Evolutionary conservation across 2,329 filamentous ascomycete genomes (phyloP).

Genomic region (Phyllosticta ampelicida): DNA sequence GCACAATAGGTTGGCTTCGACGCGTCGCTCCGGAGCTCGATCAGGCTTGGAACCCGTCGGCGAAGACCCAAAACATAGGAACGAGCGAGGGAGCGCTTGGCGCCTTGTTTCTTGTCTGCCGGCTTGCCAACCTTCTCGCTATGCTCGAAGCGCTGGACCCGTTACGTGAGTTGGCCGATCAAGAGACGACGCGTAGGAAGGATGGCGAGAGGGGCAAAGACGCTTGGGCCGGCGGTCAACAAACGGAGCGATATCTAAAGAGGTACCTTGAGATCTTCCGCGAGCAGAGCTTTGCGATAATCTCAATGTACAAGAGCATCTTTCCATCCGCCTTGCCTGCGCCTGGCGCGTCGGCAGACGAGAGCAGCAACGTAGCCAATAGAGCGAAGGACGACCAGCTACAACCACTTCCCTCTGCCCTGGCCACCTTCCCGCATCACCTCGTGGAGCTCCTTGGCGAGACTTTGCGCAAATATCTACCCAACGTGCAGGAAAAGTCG

Average conservation of each 20-base stretch:
- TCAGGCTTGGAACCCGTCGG: constrained; percentile 23
- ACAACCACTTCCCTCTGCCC: constrained; percentile 56
- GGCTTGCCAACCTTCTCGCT: constrained; percentile 65
- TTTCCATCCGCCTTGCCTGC: constrained; percentile 52
- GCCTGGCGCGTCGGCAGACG: constrained; percentile 18
- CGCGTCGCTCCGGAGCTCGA: constrained; percentile 75
- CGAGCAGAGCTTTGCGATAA: constrained; percentile 91
- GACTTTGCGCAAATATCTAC: constrained; percentile 65
- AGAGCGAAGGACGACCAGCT: constrained; percentile 23
- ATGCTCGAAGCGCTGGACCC: constrained; percentile 79
- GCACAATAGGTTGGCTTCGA: constrained; percentile 83
- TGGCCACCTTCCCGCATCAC: constrained; percentile 76
- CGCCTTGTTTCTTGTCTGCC: constrained; percentile 76
- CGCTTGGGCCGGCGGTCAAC: constrained; percentile 62
- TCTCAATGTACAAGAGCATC: constrained; percentile 88
- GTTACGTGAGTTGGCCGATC: constrained; percentile 77
- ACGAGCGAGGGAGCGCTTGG: constrained; percentile 57
- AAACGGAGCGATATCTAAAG: constrained; percentile 89
- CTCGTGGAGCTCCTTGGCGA: constrained; percentile 71
- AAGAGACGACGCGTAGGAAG: constrained; percentile 51
- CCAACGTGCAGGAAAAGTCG: constrained; percentile 67
- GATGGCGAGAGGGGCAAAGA: constrained; percentile 23
- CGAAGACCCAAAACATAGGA: constrained; percentile 16
- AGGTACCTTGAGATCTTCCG: constrained; percentile 95
- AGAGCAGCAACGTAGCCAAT: neutral